Evolutionary conservation across 2,329 filamentous ascomycete species (phyloP), one percentile per base, ranked within the genome.

Genomic region (Lizonia empirigonia): DNA sequence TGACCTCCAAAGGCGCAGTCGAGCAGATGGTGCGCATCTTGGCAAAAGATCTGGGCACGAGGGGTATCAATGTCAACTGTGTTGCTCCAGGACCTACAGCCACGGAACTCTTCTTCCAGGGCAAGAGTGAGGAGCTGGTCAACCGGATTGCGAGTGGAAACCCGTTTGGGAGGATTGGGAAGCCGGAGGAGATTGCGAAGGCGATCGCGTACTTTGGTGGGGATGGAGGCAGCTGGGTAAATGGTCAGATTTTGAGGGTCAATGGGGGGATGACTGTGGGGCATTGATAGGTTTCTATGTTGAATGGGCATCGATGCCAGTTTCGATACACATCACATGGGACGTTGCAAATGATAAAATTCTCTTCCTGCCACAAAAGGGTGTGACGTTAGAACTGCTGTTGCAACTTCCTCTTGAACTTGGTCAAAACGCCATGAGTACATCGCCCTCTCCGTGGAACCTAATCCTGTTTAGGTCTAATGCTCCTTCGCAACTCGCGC

Each of bases 11-110:
- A 62, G 83, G 82, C 38, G 81, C 83, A 7, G 76, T 86, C 32
- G 82, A 86, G 65, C 81, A 85, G 65, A 79, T 85, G 72, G 78
- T 78, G 0, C 77, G 82, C 9, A 70, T 79, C 2, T 66, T 85
- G 53, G 76, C 79, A 35, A 85, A 84, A 66, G 82, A 84, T 44
- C 75, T 85, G 18, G 81, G 75, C 1, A 58, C 69, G 8, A 79
- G 77, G 58, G 78, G 78, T 2, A 81, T 85, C 64, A 68, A 59
- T 10, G 80, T 83, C 10, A 83, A 84, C 58, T 72, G 72, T 8
- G 65, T 83, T 13, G 77, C 80, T 0, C 81, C 81, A 0, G 81
- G 80, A 0, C 82, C 82, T 1, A 85, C 80, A 0, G 78, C 68
- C 0, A 85, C 83, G 0, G 82, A 83, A 1, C 64, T 85, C 24